These are phyloP conservation scores for Ogataea degrootiae DNA, from an alignment of 805 yeast species.

Conservation along the genomic window DNA sequence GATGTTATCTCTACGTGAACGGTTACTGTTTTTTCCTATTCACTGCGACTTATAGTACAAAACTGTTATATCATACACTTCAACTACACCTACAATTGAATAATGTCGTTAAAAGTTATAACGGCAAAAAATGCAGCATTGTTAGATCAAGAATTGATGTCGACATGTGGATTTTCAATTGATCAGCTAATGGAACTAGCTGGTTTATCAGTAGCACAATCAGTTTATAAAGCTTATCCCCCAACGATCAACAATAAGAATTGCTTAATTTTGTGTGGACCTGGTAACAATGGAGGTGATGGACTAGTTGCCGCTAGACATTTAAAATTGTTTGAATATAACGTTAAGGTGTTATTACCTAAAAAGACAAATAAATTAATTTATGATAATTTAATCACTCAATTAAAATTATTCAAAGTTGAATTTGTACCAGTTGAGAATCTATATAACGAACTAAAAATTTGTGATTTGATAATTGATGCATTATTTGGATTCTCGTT, in stretches of 20 bases:
- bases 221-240: constrained; percentile 67
- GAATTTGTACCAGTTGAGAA: constrained; percentile 39
- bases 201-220: constrained; percentile 90
- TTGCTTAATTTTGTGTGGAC: constrained; percentile 79
- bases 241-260: constrained; percentile 30
- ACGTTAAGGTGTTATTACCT: constrained; percentile 78
- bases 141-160: constrained; percentile 84
- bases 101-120: constrained; percentile 35
- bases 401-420: constrained; percentile 61
- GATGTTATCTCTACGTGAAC: too few relatives aligned
- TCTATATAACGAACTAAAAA: constrained; percentile 24
- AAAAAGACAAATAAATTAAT: constrained; percentile 54
- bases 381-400: constrained; percentile 58
- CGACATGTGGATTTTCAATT: constrained; percentile 66
- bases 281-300: constrained; percentile 97
- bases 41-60: too few relatives aligned
- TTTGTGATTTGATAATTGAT: constrained; percentile 59
- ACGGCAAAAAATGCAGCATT: constrained; percentile 62
- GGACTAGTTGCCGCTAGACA: constrained; percentile 96
- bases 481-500: constrained; percentile 92
- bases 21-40: too few relatives aligned
- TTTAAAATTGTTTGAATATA: constrained; percentile 70
- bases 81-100: not conserved
- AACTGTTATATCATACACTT: not conserved
- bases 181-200: constrained; percentile 96